Evolutionary conservation across 78 protist genomes (phyloP).

Genomic region (slime mould (Dictyostelium discoideum)): DNA sequence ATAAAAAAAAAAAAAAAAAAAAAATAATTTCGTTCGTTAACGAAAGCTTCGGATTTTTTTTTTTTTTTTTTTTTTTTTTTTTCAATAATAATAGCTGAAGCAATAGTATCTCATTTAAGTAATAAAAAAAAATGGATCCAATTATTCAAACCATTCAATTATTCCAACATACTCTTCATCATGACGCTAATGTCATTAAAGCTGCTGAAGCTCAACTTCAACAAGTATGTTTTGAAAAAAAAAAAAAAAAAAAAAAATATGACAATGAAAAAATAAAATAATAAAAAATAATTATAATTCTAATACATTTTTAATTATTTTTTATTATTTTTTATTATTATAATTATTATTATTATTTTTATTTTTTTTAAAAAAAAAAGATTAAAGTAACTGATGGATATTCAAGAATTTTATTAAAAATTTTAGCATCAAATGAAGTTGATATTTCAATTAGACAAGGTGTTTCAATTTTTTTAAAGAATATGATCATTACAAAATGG

Average conservation of each 20-base stretch:
- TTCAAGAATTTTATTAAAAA: slow-evolving; percentile 25
- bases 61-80: background rate
- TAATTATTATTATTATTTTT: too few species aligned
- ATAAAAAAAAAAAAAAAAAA: background rate
- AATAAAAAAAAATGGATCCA: background rate
- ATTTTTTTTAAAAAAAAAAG: slow-evolving; percentile 3
- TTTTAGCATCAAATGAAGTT: slow-evolving; percentile 70
- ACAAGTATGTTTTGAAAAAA: background rate
- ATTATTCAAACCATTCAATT: slow-evolving; percentile 17
- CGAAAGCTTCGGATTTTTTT: background rate
- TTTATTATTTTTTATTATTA: background rate
- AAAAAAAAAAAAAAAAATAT: background rate
- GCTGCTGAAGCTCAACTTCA: slow-evolving; percentile 16
- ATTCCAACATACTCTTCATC: slow-evolving; percentile 10
- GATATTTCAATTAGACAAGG: slow-evolving; percentile 42
- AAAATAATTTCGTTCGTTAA: background rate
- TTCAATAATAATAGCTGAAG: background rate
- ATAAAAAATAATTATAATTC: background rate
- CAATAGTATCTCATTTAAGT: background rate
- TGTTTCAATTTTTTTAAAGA: slow-evolving; percentile 51
- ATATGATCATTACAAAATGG: slow-evolving; percentile 38
- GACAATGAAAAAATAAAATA: background rate
- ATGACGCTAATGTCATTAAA: background rate
- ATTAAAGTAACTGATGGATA: slow-evolving; percentile 11
- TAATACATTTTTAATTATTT: background rate